Evolutionary conservation across 2,329 filamentous ascomycete genomes (phyloP), one percentile per base, ranked within the genome.

Genomic region (Neonectria ditissima): DNA sequence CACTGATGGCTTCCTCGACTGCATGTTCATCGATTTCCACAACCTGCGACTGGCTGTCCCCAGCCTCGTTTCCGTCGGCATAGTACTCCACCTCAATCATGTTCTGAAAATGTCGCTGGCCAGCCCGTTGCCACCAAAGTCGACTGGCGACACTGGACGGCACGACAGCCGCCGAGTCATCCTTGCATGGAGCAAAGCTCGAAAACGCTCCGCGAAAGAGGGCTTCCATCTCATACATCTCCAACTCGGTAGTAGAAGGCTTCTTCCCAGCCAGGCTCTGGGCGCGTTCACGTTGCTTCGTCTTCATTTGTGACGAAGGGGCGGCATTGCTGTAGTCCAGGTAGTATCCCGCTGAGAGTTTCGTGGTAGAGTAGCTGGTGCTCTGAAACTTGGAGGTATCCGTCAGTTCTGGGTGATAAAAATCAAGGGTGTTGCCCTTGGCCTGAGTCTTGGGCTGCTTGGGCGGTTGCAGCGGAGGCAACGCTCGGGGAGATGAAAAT

Each of bases 151-250:
- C 84, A 34, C 87, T 87, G 2, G 89, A 88, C 0, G 92, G 87
- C 3, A 93, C 82, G 61, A 94, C 83, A 6, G 92, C 90, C 13
- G 85, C 87, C 3, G 91, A 86, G 73, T 94, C 89, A 76, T 95
- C 92, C 70, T 87, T 90, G 55, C 86, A 89, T 0, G 92, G 92
- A 6, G 92, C 92, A 76, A 94, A 95, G 73, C 90, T 92, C 0
- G 91, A 93, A 76, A 94, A 95, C 1, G 90, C 92, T 58, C 90
- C 88, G 30, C 91, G 86, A 74, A 94, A 95, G 10, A 94, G 80
- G 0, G 89, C 85, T 69, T 94, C 92, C 78, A 93, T 87, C 74
- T 91, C 91, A 4, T 87, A 86, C 70, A 87, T 82, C 73, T 91
- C 84, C 1, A 87, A 74, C 67, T 90, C 87, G 1, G 80, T 79